Conservation (phyloP, 129 eudicot species). For the Glebionis coronaria region DNA sequence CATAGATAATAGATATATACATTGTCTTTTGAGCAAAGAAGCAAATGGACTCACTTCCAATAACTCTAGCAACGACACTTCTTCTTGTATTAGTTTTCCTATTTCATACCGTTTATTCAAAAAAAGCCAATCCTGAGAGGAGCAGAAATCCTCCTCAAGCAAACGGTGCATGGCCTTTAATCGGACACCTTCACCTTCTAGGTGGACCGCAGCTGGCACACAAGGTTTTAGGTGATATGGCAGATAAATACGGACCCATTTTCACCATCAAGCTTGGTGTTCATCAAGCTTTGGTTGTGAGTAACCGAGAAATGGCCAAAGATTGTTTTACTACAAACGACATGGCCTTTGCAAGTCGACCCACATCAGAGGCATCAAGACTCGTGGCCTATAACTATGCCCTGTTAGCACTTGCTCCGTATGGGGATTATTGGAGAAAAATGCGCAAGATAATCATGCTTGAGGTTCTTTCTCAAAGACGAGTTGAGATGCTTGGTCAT, state of each 20-base stretch:
- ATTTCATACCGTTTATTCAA: not conserved
- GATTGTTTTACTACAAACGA: slow-evolving; percentile 31
- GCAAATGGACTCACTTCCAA: not conserved
- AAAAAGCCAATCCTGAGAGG: not conserved
- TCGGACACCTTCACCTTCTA: slow-evolving; percentile 32
- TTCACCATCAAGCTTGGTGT: slow-evolving; percentile 34
- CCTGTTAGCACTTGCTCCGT: slow-evolving; percentile 19
- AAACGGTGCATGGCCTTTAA: slow-evolving; percentile 35
- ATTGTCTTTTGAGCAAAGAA: not conserved
- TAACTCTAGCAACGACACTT: not conserved
- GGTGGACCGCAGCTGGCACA: slow-evolving; percentile 29
- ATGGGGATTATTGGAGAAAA: slow-evolving; percentile 35
- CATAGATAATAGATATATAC: no score
- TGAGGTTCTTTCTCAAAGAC: not conserved
- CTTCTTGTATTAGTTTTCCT: slow-evolving; percentile 5
- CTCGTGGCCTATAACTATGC: slow-evolving; percentile 34
- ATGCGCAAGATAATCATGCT: slow-evolving; percentile 21
- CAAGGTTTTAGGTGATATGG: slow-evolving; percentile 28
- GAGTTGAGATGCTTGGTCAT: slow-evolving; percentile 11
- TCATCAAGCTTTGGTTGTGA: slow-evolving; percentile 21
- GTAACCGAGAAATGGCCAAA: slow-evolving; percentile 17
- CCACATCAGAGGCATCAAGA: slow-evolving; percentile 10
- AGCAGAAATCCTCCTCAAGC: slow-evolving; percentile 19
- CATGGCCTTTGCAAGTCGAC: slow-evolving; percentile 20
- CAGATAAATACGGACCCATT: slow-evolving; percentile 29